Base-by-base conservation (phyloP, 1,284 basidiomycete genomes). In the Violaceomyces palustris region DNA sequence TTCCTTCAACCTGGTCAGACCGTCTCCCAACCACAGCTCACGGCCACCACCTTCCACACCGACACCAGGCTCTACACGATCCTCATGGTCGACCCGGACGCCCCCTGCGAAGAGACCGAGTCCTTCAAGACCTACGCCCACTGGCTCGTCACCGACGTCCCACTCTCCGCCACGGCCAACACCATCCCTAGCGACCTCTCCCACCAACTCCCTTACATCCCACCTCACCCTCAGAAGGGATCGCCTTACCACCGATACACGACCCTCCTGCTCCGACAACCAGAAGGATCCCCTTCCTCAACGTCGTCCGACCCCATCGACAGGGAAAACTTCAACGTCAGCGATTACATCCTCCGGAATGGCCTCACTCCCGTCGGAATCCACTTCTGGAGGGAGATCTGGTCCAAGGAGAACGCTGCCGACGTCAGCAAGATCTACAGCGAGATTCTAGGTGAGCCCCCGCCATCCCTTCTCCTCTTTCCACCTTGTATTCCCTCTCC, bases 71-170 rank as follows among this genome's bases (percentile, higher is more conserved):
- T 85, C n/a, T 96, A 94, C 74, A 94, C 92, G 0, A 75, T 97
- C 50, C 74, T 93, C 24, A 82, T 96, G 73, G 77, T 96, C 35
- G 91, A 97, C 74, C 83, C 86, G 82, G 92, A 97, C 75, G 81
- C 86, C 14, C 92, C 91, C 8, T 78, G 87, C 61, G 80, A 82
- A 51, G 78, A 78, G 22, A 81, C 77, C 27, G 76, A 79, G 51
- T 76, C 81, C 0, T 96, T 81, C 75, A 80, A 80, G 35, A 81
- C 85, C 3, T 89, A 82, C 68, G 76, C 92, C 23, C 90, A 96
- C 74, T 93, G 88, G 83, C 76, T 93, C 61, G 82, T 87, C 84
- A 40, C 37, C 4, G 88, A 75, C 55, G 82, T 79, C 42, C 45
- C 47, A 18, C 36, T 69, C 2, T 45, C 40, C 0, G 44, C 49